These are phyloP conservation scores for Polysphondylium violaceum DNA, from an alignment of 78 protist genomes.

Conservation along the genomic window DNA sequence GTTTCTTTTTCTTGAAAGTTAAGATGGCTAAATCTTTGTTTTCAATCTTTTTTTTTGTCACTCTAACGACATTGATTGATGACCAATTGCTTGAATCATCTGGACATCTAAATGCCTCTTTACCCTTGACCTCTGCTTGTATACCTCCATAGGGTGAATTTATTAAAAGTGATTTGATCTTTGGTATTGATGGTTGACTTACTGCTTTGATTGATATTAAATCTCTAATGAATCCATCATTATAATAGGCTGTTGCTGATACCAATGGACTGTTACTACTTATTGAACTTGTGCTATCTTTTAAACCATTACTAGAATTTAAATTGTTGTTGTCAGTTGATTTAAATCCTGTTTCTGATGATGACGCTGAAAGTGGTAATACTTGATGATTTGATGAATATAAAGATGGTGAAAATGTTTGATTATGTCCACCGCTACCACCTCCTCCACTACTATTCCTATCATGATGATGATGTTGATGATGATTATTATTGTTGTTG, in stretches of 20 bases:
- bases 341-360: neutral
- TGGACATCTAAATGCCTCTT: constrained; percentile 64
- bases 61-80: constrained; percentile 53
- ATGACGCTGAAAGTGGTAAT: neutral
- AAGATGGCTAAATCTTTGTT: constrained; percentile 43
- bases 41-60: constrained; percentile 44
- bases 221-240: constrained; percentile 65
- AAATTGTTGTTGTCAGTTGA: neutral
- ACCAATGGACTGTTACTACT: neutral
- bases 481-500: neutral
- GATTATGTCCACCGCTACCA: neutral
- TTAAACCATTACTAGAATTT: constrained; percentile 3
- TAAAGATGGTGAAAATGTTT: no score
- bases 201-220: constrained; percentile 32
- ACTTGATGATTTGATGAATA: neutral
- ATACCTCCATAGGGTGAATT: constrained; percentile 71
- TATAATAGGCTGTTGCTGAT: constrained; percentile 8
- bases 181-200: constrained; percentile 2
- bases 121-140: constrained; percentile 12
- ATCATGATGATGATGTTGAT: neutral
- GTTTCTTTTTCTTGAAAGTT: constrained; percentile 53
- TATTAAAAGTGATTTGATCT: neutral
- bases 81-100: constrained; percentile 27
- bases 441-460: neutral
- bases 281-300: constrained; percentile 20